Conservation (phyloP, 225 moss, liverwort and hornwort species). For the Anthoceros angustus region DNA sequence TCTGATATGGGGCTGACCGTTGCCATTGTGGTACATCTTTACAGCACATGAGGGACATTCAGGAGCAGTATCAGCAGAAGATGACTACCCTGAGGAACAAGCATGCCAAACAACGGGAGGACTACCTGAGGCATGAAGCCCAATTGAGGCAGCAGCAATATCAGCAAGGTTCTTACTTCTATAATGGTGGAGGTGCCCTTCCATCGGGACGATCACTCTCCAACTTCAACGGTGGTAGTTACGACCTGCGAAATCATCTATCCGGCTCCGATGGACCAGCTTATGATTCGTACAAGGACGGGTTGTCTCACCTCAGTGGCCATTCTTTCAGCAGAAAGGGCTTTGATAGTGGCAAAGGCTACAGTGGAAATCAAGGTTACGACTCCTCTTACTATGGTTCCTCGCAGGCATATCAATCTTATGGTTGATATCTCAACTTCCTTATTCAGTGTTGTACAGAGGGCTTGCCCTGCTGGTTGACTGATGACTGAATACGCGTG, state of each 20-base stretch:
- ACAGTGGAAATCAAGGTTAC: conserved; percentile 31
- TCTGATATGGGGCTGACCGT: background rate
- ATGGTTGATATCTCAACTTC: conserved; percentile 15
- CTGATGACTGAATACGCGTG: too few species aligned
- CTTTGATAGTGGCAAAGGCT: conserved; percentile 27
- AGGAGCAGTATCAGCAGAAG: conserved; percentile 88
- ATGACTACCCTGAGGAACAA: conserved; percentile 80
- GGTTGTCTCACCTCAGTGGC: conserved; percentile 5
- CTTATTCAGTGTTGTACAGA: background rate
- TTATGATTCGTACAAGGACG: conserved; percentile 37
- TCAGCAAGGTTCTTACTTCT: conserved; percentile 33
- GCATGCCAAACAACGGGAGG: conserved; percentile 81
- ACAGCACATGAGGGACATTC: conserved; percentile 93
- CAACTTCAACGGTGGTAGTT: conserved; percentile 25
- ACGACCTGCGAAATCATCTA: conserved; percentile 26
- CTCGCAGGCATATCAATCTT: conserved; percentile 28
- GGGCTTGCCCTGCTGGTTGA: too few species aligned
- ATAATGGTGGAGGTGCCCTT: conserved; percentile 17
- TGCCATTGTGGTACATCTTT: conserved; percentile 8
- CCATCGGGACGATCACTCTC: conserved; percentile 18
- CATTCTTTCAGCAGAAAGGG: conserved; percentile 34
- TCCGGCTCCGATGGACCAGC: conserved; percentile 19
- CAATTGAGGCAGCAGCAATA: conserved; percentile 76
- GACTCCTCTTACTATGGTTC: conserved; percentile 24
- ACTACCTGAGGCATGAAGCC: conserved; percentile 63